Base-by-base conservation (phyloP, 2,329 filamentous ascomycete genomes). In the Huntiella bhutanensis region DNA sequence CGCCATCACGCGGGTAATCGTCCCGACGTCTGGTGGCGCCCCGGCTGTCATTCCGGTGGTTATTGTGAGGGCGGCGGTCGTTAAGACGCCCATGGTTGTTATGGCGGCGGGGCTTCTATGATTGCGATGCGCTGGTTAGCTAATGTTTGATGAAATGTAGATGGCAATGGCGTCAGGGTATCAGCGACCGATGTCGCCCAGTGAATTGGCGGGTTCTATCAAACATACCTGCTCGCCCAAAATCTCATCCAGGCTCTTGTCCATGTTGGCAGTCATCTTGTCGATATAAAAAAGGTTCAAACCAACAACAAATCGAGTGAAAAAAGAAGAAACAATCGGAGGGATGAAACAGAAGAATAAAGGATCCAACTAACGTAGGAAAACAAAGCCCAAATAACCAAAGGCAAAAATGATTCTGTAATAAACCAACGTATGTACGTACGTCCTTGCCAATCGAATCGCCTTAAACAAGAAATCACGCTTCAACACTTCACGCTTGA, bases 191-290 rank as follows among this genome's bases (percentile, higher is more conserved):
- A 10, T 28, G 8, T 28, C 22, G 22, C 22, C 22, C 22, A 28
- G 8, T 7, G 6, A 28, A 28, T 28, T 28, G 8, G 22, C 8
- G 22, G 22, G 22, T 19, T 19, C 33, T 40, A 13, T 12, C 11
- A 16, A 16, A 13, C 58, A 44, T 57, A 67, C 64, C 56, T 60
- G 64, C 51, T 72, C 68, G 49, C 66, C 67, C 53, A 73, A 69
- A 55, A 73, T 72, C 56, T 73, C 70, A 57, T 73, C 70, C 32
- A 73, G 66, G 49, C 68, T 70, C 53, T 66, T 68, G 53, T 70
- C 68, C 66, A 73, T 69, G 51, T 63, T 66, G 51, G 60, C 58
- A 46, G 60, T 55, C 62, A 63, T 65, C 46, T 35, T 55, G 49
- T 33, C 22, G 28, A 22, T 15, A 12, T 33, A 41, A 33, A 13